phyloP scores from a whole-genome alignment of 73 alveolate species.

The Tetrahymena borealis region DNA sequence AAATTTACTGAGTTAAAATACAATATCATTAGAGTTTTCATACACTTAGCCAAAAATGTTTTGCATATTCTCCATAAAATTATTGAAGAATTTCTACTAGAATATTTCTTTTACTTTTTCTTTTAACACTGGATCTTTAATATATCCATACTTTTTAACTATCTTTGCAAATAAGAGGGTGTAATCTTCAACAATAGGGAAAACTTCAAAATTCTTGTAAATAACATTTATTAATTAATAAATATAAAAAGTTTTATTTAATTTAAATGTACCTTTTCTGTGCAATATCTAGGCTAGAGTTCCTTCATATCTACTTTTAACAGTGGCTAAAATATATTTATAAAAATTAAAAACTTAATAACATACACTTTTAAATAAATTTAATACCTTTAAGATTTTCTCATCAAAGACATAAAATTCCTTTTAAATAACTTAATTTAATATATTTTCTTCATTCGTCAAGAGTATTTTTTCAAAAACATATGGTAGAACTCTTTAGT shows the following conservation, averaged over 20 bases:
- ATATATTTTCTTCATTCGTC: neutral
- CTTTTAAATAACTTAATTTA: neutral
- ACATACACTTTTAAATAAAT: neutral
- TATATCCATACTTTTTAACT: neutral
- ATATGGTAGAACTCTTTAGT: neutral
- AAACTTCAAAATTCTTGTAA: neutral
- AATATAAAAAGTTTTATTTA: neutral
- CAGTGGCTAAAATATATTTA: neutral
- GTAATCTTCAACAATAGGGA: neutral
- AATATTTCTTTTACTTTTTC: neutral
- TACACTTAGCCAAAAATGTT: neutral
- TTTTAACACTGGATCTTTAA: neutral
- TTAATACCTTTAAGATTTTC: neutral
- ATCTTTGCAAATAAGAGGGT: neutral
- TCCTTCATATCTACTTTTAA: neutral
- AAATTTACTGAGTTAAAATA: neutral
- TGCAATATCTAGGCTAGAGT: neutral
- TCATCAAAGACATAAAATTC: neutral
- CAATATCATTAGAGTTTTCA: neutral
- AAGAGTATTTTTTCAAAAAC: neutral
- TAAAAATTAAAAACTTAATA: neutral
- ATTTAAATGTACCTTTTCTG: neutral
- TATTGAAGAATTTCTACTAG: neutral
- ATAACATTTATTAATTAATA: neutral
- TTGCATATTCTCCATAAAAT: neutral